Evolutionary conservation across 176 grass and related monocot genomes (phyloP).

Genomic region (Oryza brachyantha): DNA sequence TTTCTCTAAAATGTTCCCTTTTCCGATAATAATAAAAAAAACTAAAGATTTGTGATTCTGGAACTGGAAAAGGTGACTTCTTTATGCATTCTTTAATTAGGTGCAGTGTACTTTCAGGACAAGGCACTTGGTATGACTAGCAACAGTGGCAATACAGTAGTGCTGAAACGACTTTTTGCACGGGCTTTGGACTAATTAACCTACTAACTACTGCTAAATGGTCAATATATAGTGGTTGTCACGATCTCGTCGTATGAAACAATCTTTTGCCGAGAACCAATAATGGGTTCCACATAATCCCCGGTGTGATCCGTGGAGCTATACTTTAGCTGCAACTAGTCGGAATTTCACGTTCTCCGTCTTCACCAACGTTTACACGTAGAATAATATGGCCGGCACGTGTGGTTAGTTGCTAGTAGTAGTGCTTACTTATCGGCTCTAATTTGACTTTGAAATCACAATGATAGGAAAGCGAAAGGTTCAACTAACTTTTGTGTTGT

Average conservation of each 20-base stretch:
- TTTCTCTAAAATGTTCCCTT: background rate
- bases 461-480: background rate
- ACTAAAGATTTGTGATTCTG: background rate
- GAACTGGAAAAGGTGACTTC: background rate
- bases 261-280: background rate
- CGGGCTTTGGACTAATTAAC: background rate
- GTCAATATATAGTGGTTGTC: background rate
- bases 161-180: background rate
- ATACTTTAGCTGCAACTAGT: background rate
- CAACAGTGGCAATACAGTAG: background rate
- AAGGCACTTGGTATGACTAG: background rate
- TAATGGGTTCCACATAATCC: background rate
- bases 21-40: background rate
- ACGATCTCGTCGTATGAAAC: background rate
- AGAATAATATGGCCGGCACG: background rate
- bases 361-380: background rate
- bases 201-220: background rate
- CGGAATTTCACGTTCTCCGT: background rate
- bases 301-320: background rate
- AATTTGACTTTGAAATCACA: conserved; percentile 17
- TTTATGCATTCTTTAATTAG: background rate
- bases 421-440: background rate
- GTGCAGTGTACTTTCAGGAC: background rate
- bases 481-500: background rate
- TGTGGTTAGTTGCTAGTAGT: background rate